Evolutionary conservation across 192 early-diverging fungal species (phyloP).

Genomic region (Entomortierella beljakovae): DNA sequence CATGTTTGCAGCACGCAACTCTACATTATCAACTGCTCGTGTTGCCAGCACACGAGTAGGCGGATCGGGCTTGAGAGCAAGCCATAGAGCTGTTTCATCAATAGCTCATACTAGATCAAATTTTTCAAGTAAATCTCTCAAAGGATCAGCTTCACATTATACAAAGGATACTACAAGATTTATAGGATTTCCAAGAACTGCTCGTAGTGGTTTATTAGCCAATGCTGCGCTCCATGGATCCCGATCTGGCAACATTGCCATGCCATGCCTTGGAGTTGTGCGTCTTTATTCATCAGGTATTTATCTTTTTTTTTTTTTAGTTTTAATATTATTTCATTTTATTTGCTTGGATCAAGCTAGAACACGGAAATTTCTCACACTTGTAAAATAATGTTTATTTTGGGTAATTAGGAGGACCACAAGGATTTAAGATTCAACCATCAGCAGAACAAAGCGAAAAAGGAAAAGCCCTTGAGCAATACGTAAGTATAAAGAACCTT

Average conservation of each 20-base stretch:
- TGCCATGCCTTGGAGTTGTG: slow-evolving; percentile 18
- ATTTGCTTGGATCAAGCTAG: background rate
- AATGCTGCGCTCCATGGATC: background rate
- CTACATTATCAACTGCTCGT: background rate
- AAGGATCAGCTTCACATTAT: background rate
- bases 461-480: slow-evolving; percentile 53
- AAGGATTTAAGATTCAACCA: slow-evolving; percentile 47
- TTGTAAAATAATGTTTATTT: background rate
- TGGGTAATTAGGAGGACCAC: slow-evolving; percentile 22
- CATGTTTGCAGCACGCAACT: slow-evolving; percentile 4
- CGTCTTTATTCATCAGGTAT: slow-evolving; percentile 40
- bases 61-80: slow-evolving; percentile 4
- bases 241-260: background rate
- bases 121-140: background rate
- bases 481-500: slow-evolving; percentile 22
- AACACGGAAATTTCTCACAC: background rate
- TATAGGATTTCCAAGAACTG: background rate
- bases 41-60: slow-evolving; percentile 12
- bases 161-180: background rate
- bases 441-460: slow-evolving; percentile 40
- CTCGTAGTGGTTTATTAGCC: slow-evolving; percentile 16
- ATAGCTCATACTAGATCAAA: background rate
- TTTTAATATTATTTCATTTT: background rate
- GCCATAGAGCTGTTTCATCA: slow-evolving; percentile 2
- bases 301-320: background rate